Evolutionary conservation across 768 basidiomycete species (phyloP).

Genomic region (Cystoderma amianthinum): DNA sequence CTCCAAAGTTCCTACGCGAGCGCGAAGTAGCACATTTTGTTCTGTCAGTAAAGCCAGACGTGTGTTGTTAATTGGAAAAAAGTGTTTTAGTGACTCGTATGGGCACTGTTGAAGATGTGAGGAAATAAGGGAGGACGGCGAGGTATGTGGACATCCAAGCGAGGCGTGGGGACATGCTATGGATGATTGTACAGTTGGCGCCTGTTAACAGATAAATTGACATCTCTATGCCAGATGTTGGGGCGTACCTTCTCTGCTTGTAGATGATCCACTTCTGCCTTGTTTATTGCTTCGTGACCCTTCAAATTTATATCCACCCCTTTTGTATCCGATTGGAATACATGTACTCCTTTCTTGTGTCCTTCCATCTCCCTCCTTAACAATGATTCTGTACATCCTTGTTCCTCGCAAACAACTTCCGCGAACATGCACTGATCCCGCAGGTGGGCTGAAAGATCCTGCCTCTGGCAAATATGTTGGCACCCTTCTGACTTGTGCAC

Average conservation of each 20-base stretch:
- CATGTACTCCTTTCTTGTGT: slow-evolving; percentile 17
- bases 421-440: slow-evolving; percentile 54
- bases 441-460: slow-evolving; percentile 56
- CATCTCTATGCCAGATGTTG: too few species aligned
- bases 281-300: too few species aligned
- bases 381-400: slow-evolving; percentile 34
- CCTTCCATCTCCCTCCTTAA: slow-evolving; percentile 34
- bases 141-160: neutral
- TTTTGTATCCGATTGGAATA: neutral
- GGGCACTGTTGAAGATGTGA: neutral
- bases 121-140: neutral
- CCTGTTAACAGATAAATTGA: neutral
- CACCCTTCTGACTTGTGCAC: slow-evolving; percentile 56
- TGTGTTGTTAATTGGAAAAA: neutral
- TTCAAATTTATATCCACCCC: too few species aligned
- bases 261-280: too few species aligned
- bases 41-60: slow-evolving; percentile 38
- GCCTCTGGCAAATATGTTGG: slow-evolving; percentile 55
- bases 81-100: neutral
- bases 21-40: slow-evolving; percentile 61
- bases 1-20: slow-evolving; percentile 54
- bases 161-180: neutral
- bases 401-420: slow-evolving; percentile 42
- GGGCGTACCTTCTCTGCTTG: too few species aligned
- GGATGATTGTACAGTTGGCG: slow-evolving; percentile 2